Evolutionary conservation across 164 flowering plant species (phyloP), one percentile per base, ranked within the genome.

Genomic region (Taxillus chinensis): DNA sequence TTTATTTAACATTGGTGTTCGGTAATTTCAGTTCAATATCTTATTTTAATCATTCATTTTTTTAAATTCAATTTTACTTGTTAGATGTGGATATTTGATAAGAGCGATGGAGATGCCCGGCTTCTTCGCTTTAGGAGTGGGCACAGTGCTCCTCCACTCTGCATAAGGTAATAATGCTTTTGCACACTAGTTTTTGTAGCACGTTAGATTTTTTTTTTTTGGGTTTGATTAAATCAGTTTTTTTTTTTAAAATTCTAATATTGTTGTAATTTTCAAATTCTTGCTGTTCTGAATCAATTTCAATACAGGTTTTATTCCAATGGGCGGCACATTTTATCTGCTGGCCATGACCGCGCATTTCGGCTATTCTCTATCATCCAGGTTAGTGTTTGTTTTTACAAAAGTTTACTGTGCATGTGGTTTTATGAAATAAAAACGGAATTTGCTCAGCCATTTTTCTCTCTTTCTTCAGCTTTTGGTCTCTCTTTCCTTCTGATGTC

Each of bases 261-360:
- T 59, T 7, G 27, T 16, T 59, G 38, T 27, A 59, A 42, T n/a
- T 15, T 43, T 3, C 17, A 52, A 15, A 54, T 54, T 17, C n/a
- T 54, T 54, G 46, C 39, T 39, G 15, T 16, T 11, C 3, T 54
- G 57, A 27, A 54, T 54, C 7, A 17, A 17, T 10, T 14, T 59
- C 41, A 61, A 59, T 8, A n/a, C 80, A 90, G 93, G 76, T 90
- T 86, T 71, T 89, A 90, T 79, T 86, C 92, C 46, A 86, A 87
- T 79, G 99, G 99, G 52, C 78, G 96, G 64, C 95, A 89, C 68
- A 83, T 95, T 67, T 75, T 95, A 39, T 95, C 99, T 66, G 99
- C 97, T 68, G 99, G 99, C 49, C 93, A 89, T 73, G 99, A 95
- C 70, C 97, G 97, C 67, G 96, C 99, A 42, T 95, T 95, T 66